These are phyloP conservation scores for Tylopilus intermedius DNA, from an alignment of 768 basidiomycete species.

Conservation along the genomic window DNA sequence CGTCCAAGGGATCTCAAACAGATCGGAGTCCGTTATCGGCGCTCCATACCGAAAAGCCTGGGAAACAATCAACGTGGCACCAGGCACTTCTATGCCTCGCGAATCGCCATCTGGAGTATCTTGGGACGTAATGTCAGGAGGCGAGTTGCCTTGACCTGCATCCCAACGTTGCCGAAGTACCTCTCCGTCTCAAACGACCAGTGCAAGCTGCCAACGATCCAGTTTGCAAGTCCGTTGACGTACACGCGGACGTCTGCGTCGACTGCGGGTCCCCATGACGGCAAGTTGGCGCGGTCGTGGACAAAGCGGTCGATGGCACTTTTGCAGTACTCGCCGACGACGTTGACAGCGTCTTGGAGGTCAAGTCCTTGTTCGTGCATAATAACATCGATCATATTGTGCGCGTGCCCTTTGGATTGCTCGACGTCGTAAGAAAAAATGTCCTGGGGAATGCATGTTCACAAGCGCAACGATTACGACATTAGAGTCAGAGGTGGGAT, in stretches of 20 bases:
- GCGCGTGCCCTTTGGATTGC: conserved; percentile 74
- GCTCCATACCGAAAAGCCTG: neutral
- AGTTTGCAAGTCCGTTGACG: conserved; percentile 65
- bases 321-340: conserved; percentile 71
- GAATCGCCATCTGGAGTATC: neutral
- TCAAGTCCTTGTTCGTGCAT: conserved; percentile 67
- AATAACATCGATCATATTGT: conserved; percentile 80
- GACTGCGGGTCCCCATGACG: conserved; percentile 66
- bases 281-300: conserved; percentile 41
- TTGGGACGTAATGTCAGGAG: conserved; percentile 51
- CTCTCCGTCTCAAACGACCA: conserved; percentile 74
- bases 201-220: conserved; percentile 71
- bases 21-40: too few relatives aligned
- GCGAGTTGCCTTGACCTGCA: conserved; percentile 49
- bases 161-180: conserved; percentile 64
- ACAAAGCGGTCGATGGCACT: conserved; percentile 68
- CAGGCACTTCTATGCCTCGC: neutral
- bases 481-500: neutral
- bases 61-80: too few relatives aligned
- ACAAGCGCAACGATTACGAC: neutral
- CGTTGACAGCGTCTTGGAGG: conserved; percentile 69
- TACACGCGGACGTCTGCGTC: conserved; percentile 62
- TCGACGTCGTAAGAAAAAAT: conserved; percentile 84
- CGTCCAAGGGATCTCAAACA: too few relatives aligned
- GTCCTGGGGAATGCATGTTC: conserved; percentile 42